These are phyloP conservation scores for Rubroboletus pulcherrimus DNA, from an alignment of 768 basidiomycete genomes.

Conservation along the genomic window DNA sequence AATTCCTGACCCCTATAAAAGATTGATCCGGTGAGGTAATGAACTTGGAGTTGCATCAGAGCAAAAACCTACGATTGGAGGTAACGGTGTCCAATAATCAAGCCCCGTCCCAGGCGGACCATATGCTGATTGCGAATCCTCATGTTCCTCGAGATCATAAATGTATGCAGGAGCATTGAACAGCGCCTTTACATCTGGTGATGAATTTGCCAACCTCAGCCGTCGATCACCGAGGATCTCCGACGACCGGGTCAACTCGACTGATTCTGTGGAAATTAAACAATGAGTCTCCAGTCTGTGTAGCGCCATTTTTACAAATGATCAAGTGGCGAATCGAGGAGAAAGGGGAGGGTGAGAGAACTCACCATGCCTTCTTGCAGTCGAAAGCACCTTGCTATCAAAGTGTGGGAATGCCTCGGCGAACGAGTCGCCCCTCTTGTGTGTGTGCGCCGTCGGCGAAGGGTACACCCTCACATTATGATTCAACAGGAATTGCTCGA, in stretches of 20 bases:
- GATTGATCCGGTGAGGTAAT: slow-evolving; percentile 18
- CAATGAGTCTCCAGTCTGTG: slow-evolving; percentile 10
- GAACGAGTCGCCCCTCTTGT: slow-evolving; percentile 88
- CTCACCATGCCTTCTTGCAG: slow-evolving; percentile 64
- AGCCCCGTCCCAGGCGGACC: slow-evolving; percentile 45
- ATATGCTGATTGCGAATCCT: slow-evolving; percentile 60
- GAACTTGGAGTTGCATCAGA: slow-evolving; percentile 3
- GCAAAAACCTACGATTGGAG: slow-evolving; percentile 60
- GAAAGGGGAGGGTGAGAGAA: not conserved
- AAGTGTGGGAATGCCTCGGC: slow-evolving; percentile 96
- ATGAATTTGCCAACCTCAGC: slow-evolving; percentile 81
- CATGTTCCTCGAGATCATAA: slow-evolving; percentile 72
- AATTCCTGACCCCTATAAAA: slow-evolving; percentile 59
- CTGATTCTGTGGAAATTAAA: slow-evolving; percentile 52
- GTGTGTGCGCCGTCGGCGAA: slow-evolving; percentile 70
- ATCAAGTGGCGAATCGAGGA: slow-evolving; percentile 31
- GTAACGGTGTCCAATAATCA: slow-evolving; percentile 76
- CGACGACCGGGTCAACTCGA: slow-evolving; percentile 62
- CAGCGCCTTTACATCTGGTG: slow-evolving; percentile 92
- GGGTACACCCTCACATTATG: slow-evolving; percentile 84
- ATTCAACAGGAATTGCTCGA: slow-evolving; percentile 85
- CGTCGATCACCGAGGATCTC: slow-evolving; percentile 68
- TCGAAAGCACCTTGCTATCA: slow-evolving; percentile 88
- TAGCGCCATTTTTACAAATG: not conserved
- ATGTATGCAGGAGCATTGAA: slow-evolving; percentile 86